Base-by-base conservation (phyloP, 176 grass and related monocot genomes). In the Melocanna baccifera region DNA sequence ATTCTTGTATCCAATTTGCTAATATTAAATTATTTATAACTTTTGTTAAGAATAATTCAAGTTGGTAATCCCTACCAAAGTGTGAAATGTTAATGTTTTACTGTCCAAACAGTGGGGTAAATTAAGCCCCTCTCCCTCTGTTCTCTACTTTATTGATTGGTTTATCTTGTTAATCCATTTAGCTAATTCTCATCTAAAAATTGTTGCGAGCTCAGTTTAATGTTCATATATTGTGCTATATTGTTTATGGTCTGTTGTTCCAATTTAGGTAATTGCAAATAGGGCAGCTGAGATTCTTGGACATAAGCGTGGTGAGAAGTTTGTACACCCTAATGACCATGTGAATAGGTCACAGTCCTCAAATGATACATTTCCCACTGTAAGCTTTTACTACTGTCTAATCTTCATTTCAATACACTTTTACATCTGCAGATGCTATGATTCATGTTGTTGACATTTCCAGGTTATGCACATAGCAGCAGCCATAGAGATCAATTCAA, bases 401-500 rank as follows among this genome's bases (percentile, higher is more conserved):
- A 25, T 85, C 40, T 48, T 86, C 70, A 53, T 57, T 85, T 71
- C 29, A 53, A 6, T 15, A 22, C 11, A 25, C 13, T 13, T 37
- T n/a, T 62, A 69, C 40, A 41, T 39, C 36, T 46, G 66, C 36
- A 72, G 59, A 76, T 78, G 50, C 78, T 51, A 40, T 87, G 43
- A 43, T 87, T 84, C 69, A 77, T 43, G 20, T 81, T 84, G 43
- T 62, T 87, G n/a, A 69, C 65, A 69, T 86, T 86, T 77, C 75
- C 67, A 99, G 96, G 96, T 99, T 62, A 99, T 99, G 96, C 96
- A 99, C 84, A 99, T 99, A 87, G 96, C 96, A 57, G 93, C 93
- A 58, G 96, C 88, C 59, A 74, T 80, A 41, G 91, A 99, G 89
- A 94, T 96, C 72, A 94, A 96, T 55, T 96, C 96, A 40, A 87